Conservation (phyloP, 169 alveolate species). For the Plasmodium gonderi region DNA sequence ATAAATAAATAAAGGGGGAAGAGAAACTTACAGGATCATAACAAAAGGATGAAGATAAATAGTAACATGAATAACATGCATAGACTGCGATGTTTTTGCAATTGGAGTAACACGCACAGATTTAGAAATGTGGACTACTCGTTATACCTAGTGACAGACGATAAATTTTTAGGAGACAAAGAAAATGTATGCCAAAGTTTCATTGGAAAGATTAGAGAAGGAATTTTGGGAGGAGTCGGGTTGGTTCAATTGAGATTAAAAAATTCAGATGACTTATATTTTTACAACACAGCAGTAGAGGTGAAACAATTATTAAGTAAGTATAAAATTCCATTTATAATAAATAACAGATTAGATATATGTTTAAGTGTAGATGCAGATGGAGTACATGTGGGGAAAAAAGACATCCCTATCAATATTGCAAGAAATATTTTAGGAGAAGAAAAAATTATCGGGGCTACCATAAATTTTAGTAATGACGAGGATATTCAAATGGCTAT, state of each 20-base stretch:
- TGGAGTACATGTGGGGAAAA: slow-evolving; percentile 81
- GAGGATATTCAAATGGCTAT: slow-evolving; percentile 61
- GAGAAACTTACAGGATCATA: too few relatives aligned
- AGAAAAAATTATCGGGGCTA: slow-evolving; percentile 78
- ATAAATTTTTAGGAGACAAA: slow-evolving; percentile 35
- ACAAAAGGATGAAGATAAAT: too few relatives aligned
- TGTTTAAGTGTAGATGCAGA: slow-evolving; percentile 78
- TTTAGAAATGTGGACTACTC: slow-evolving; percentile 46
- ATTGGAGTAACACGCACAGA: background rate
- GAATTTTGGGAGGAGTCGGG: slow-evolving; percentile 76
- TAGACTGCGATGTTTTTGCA: background rate
- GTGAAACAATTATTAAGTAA: slow-evolving; percentile 7
- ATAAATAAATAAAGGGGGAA: too few relatives aligned
- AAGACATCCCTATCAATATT: slow-evolving; percentile 74
- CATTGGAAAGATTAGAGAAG: slow-evolving; percentile 14
- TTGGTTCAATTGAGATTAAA: slow-evolving; percentile 80
- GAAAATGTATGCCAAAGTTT: slow-evolving; percentile 23
- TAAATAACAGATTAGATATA: slow-evolving; percentile 79
- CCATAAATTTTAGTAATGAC: slow-evolving; percentile 76
- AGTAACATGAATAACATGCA: background rate
- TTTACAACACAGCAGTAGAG: slow-evolving; percentile 36
- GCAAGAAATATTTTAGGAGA: slow-evolving; percentile 79
- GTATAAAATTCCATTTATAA: slow-evolving; percentile 76
- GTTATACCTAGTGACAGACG: slow-evolving; percentile 72
- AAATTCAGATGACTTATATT: slow-evolving; percentile 50